Conservation (phyloP, 2,329 filamentous ascomycete species). For the Helotiales sp. region DNA sequence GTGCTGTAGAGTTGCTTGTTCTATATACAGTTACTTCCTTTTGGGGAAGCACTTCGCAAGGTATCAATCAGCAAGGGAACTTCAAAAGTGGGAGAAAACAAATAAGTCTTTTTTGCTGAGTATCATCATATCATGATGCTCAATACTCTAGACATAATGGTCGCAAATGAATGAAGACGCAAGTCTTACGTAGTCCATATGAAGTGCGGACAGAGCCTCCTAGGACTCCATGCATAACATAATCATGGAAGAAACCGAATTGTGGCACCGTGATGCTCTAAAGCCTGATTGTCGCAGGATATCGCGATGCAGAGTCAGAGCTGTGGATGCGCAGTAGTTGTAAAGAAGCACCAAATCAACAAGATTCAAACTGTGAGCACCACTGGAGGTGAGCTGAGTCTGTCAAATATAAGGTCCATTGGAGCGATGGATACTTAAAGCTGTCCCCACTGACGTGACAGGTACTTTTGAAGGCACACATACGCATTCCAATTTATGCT, state of each 20-base stretch:
- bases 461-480: constrained; percentile 30
- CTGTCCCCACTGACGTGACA: constrained; percentile 3
- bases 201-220: constrained; percentile 54
- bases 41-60: constrained; percentile 36
- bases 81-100: background rate
- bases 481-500: constrained; percentile 46
- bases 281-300: constrained; percentile 47
- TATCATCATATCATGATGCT: background rate
- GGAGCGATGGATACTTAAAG: constrained; percentile 14
- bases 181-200: constrained; percentile 48
- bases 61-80: background rate
- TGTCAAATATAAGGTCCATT: background rate
- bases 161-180: too few relatives aligned
- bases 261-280: constrained; percentile 44
- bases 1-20: constrained; percentile 46
- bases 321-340: constrained; percentile 45
- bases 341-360: constrained; percentile 37
- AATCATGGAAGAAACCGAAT: constrained; percentile 51
- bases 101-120: background rate
- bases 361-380: constrained; percentile 41
- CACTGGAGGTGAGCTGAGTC: background rate
- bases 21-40: constrained; percentile 46
- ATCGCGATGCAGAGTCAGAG: constrained; percentile 51
- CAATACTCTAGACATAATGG: background rate
- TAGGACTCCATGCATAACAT: constrained; percentile 55